Evolutionary conservation across 2,329 filamentous ascomycete genomes (phyloP).

Genomic region (Diaporthe caulivora): DNA sequence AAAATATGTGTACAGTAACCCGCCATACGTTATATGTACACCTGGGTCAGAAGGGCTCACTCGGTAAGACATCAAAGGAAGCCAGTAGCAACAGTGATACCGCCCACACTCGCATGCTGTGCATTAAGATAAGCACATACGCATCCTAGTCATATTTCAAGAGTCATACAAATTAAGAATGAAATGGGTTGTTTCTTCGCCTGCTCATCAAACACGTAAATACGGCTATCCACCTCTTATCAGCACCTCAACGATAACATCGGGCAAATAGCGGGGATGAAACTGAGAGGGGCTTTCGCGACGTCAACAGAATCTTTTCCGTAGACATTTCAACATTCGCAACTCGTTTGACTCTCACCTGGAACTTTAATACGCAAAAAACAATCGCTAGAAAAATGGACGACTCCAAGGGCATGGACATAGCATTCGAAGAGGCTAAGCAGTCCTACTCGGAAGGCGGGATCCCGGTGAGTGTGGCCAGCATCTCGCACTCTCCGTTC

Average conservation of each 20-base stretch:
- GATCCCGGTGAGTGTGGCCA: constrained; percentile 54
- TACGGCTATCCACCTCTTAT: constrained; percentile 12
- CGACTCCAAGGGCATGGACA: constrained; percentile 55
- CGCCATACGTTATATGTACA: too few species aligned
- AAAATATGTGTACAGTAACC: too few species aligned
- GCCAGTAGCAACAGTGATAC: too few species aligned
- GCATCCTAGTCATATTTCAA: too few species aligned
- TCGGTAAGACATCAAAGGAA: too few species aligned
- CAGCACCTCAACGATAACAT: constrained; percentile 25
- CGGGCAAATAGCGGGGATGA: constrained; percentile 27
- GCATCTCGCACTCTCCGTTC: not conserved
- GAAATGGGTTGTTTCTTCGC: too few species aligned
- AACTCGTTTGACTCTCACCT: not conserved
- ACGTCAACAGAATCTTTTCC: not conserved
- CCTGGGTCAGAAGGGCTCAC: too few species aligned
- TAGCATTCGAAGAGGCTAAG: constrained; percentile 62
- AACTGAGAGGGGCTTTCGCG: not conserved
- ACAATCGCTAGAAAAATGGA: constrained; percentile 50
- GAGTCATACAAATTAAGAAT: too few species aligned
- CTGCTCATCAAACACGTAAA: not conserved
- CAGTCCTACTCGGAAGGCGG: constrained; percentile 60
- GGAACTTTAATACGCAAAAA: not conserved
- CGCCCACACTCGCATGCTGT: too few species aligned
- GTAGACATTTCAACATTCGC: not conserved
- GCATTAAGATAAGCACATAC: too few species aligned